Conservation (phyloP, 768 basidiomycete genomes). For the Cystofilobasidium macerans region DNA sequence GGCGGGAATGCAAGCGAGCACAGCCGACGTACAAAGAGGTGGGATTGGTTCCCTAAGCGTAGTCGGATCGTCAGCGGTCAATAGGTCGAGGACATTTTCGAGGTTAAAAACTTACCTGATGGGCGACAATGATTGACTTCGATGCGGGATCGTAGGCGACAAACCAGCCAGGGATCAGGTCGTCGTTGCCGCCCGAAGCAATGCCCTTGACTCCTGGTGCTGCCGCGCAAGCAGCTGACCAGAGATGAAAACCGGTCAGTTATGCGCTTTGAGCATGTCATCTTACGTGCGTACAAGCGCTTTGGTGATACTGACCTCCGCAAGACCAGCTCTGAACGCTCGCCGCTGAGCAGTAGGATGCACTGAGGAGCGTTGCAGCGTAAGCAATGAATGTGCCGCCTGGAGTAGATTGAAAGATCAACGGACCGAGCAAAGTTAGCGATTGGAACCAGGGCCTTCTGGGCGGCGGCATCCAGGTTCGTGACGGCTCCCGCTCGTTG, state of each 20-base stretch:
- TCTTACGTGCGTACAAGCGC: background rate
- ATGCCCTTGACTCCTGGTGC: background rate
- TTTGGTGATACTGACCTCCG: background rate
- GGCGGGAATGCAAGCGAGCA: background rate
- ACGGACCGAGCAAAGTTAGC: background rate
- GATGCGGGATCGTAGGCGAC: background rate
- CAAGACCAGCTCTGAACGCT: background rate
- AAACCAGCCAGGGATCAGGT: background rate
- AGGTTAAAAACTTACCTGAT: no score
- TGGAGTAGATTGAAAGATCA: no score
- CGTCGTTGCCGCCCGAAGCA: slow-evolving; percentile 1
- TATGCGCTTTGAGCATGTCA: no score
- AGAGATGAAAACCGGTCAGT: background rate
- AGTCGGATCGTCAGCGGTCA: no score
- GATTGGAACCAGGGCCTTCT: background rate
- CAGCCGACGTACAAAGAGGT: background rate
- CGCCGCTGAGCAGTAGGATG: background rate
- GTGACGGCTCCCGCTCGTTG: background rate
- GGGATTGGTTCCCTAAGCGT: background rate
- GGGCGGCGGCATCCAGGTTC: background rate
- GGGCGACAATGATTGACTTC: background rate
- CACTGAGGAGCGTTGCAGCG: background rate
- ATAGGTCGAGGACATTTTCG: no score
- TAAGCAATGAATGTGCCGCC: background rate
- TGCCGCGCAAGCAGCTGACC: background rate